These are phyloP conservation scores for Pochonia chlamydosporia DNA, from an alignment of 2,329 filamentous ascomycete genomes.

Conservation along the genomic window DNA sequence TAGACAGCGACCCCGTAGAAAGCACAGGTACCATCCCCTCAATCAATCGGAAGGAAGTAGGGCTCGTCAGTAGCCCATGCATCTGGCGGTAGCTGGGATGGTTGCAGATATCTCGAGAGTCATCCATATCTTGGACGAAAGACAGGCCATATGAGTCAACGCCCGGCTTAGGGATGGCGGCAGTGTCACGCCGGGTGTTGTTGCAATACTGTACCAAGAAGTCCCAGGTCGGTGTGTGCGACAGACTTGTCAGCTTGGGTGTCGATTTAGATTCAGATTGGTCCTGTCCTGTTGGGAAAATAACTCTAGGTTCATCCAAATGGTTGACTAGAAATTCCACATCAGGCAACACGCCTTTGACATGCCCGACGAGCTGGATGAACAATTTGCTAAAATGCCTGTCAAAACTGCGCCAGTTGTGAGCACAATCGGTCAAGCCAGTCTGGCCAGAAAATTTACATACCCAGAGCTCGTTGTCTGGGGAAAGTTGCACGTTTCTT, in stretches of 20 bases:
- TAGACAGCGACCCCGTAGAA: constrained; percentile 36
- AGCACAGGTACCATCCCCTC: constrained; percentile 39
- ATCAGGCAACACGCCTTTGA: constrained; percentile 23
- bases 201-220: too few species aligned
- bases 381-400: constrained; percentile 24
- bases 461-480: constrained; percentile 29
- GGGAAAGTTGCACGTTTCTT: constrained; percentile 14
- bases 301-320: constrained; percentile 40
- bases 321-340: constrained; percentile 39
- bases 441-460: constrained; percentile 24
- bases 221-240: neutral
- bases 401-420: constrained; percentile 26
- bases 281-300: constrained; percentile 19
- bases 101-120: constrained; percentile 33
- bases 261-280: neutral
- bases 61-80: constrained; percentile 40
- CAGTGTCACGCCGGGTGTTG: too few species aligned
- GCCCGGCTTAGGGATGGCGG: neutral
- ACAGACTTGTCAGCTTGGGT: neutral
- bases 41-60: constrained; percentile 34
- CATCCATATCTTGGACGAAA: constrained; percentile 26
- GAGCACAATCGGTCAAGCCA: constrained; percentile 25
- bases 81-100: constrained; percentile 35
- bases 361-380: neutral
- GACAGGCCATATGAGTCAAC: constrained; percentile 20